phyloP scores from a whole-genome alignment of 2,329 filamentous ascomycete species.

The Aspergillus novoparasiticus region DNA sequence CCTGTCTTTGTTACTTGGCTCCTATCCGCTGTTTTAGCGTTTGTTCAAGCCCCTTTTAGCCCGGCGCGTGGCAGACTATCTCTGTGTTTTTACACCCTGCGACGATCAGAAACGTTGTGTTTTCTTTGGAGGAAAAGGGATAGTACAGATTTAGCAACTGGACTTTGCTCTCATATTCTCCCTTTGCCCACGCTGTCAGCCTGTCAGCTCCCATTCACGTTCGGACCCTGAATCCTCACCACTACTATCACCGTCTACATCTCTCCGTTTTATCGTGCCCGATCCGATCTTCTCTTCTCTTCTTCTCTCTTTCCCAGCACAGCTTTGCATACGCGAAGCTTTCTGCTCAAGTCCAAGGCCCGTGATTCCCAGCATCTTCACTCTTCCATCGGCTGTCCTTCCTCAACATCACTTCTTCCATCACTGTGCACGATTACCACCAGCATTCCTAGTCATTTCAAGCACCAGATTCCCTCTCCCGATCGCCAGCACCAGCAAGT shows the following conservation, averaged over 20 bases:
- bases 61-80: conserved; percentile 21
- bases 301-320: conserved; percentile 24
- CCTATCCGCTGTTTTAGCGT: conserved; percentile 6
- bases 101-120: conserved; percentile 15
- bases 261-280: conserved; percentile 25
- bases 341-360: conserved; percentile 25
- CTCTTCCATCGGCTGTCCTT: conserved; percentile 34
- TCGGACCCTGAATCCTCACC: conserved; percentile 24
- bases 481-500: conserved; percentile 76
- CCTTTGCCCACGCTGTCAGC: conserved; percentile 22
- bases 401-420: conserved; percentile 39
- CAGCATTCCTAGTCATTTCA: conserved; percentile 31
- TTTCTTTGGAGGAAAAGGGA: conserved; percentile 20
- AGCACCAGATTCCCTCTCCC: conserved; percentile 44
- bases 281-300: conserved; percentile 25
- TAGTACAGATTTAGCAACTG: conserved; percentile 21
- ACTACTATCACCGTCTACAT: conserved; percentile 26
- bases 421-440: conserved; percentile 33
- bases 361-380: conserved; percentile 31
- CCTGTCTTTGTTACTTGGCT: not conserved
- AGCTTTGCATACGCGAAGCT: conserved; percentile 25
- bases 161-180: conserved; percentile 23
- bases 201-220: conserved; percentile 23
- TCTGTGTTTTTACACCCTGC: conserved; percentile 10
- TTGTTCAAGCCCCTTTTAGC: conserved; percentile 5